Percentiles rank a stretch among this genome's conserved stretches.
These are phyloP conservation scores for Ormosia emarginata DNA, from an alignment of 306 rosid genomes.

Conservation along the genomic window DNA sequence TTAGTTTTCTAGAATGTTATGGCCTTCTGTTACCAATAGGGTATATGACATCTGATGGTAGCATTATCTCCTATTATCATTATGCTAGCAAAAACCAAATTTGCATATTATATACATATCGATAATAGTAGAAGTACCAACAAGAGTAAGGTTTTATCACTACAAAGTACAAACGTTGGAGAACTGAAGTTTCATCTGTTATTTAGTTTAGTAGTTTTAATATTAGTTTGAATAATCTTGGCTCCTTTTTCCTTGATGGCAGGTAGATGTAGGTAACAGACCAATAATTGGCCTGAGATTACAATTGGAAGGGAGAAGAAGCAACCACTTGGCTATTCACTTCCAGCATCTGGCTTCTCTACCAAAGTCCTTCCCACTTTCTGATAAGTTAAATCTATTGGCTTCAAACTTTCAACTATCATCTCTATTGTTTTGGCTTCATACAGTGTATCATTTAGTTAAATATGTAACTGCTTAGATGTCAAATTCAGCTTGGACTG, in stretches of 20 bases:
- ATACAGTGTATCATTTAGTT: too few species aligned
- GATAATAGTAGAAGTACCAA: neutral
- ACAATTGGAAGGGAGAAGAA: conserved; percentile 79
- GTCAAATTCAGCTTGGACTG: too few species aligned
- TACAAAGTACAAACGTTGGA: neutral
- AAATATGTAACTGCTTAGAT: too few species aligned
- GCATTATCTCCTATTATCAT: neutral
- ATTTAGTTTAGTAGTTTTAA: neutral
- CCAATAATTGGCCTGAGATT: conserved; percentile 79
- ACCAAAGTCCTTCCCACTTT: conserved; percentile 65
- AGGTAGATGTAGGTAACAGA: conserved; percentile 85
- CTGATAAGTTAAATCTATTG: too few species aligned
- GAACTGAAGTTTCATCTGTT: neutral
- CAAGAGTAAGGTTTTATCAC: neutral
- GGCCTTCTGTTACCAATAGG: neutral
- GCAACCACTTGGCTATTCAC: conserved; percentile 79
- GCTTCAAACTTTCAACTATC: too few species aligned
- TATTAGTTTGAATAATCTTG: neutral
- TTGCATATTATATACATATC: neutral
- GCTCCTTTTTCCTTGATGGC: conserved; percentile 16
- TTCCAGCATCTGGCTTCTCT: conserved; percentile 76
- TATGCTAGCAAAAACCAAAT: neutral
- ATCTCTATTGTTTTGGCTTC: too few species aligned
- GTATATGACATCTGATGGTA: neutral
- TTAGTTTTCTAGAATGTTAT: neutral